These are phyloP conservation scores for Murraya paniculata DNA, from an alignment of 345 rosid species.

Conservation along the genomic window DNA sequence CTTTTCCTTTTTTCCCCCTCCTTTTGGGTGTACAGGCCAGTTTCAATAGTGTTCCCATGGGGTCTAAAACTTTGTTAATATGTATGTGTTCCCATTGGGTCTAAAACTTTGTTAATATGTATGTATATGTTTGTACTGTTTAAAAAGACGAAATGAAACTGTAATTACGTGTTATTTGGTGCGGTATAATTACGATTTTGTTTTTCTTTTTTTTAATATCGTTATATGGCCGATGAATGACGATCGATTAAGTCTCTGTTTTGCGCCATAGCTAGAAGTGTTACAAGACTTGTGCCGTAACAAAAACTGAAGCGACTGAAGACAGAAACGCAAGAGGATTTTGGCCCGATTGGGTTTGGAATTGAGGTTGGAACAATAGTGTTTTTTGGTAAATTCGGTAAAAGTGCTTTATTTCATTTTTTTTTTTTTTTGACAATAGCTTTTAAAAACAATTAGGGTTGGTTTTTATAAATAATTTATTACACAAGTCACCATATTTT, in stretches of 20 bases:
- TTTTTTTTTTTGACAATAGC: too few species aligned
- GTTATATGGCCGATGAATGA: not conserved
- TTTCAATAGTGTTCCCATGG: slow-evolving; percentile 11
- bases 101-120: not conserved
- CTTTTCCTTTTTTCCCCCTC: too few species aligned
- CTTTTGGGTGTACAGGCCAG: slow-evolving; percentile 28
- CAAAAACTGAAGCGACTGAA: not conserved
- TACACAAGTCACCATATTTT: too few species aligned
- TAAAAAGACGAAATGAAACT: slow-evolving; percentile 3
- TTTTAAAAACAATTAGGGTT: too few species aligned
- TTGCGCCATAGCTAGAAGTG: not conserved
- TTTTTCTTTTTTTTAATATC: not conserved
- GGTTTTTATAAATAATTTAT: too few species aligned
- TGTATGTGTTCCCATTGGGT: too few species aligned
- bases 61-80: not conserved
- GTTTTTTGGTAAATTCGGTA: too few species aligned
- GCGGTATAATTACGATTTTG: not conserved
- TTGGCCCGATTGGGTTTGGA: too few species aligned
- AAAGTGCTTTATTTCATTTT: too few species aligned
- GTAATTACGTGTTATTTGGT: not conserved
- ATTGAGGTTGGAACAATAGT: too few species aligned
- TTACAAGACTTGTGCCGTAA: not conserved
- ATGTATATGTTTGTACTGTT: slow-evolving; percentile 15
- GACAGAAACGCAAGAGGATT: not conserved
- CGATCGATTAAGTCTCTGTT: not conserved